Conservation (phyloP, 2,329 filamentous ascomycete genomes). For the Verticillium zaregamsianum region DNA sequence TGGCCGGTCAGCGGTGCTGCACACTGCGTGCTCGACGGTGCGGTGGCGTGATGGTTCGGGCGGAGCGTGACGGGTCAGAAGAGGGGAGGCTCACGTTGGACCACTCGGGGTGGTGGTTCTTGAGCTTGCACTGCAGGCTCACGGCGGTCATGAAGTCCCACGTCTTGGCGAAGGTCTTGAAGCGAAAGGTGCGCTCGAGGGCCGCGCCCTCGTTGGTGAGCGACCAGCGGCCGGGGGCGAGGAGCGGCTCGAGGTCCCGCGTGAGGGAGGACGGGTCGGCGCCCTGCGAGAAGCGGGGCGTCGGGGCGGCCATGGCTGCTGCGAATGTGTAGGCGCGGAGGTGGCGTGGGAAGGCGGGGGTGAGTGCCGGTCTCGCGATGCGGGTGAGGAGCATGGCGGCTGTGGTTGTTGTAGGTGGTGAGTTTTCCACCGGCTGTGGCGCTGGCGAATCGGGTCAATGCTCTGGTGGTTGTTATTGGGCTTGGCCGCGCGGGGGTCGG, state of each 20-base stretch:
- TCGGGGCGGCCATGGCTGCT: not conserved
- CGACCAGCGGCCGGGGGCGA: slow-evolving; percentile 41
- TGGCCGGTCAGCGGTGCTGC: slow-evolving; percentile 20
- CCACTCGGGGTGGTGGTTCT: slow-evolving; percentile 74
- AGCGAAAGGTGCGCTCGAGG: slow-evolving; percentile 57
- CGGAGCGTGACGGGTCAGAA: not conserved
- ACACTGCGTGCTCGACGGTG: too few species aligned
- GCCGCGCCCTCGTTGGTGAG: slow-evolving; percentile 47
- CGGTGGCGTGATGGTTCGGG: too few species aligned
- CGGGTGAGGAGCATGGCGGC: not conserved
- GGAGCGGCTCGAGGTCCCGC: slow-evolving; percentile 28
- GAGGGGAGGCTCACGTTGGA: slow-evolving; percentile 52
- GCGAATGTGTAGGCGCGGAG: not conserved
- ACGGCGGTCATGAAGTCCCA: slow-evolving; percentile 76
- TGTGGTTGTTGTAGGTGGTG: not conserved
- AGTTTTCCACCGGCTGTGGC: not conserved
- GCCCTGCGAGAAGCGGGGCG: slow-evolving; percentile 37
- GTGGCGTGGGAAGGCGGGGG: not conserved
- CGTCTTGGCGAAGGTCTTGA: slow-evolving; percentile 62
- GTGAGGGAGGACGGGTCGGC: slow-evolving; percentile 35
- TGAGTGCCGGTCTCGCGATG: not conserved
- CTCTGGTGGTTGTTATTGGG: not conserved
- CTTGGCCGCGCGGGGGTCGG: too few species aligned
- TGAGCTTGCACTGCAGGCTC: slow-evolving; percentile 61
- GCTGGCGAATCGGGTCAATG: not conserved